phyloP scores from a whole-genome alignment of 1,284 basidiomycete genomes.

The Melampsora larici-populina region DNA sequence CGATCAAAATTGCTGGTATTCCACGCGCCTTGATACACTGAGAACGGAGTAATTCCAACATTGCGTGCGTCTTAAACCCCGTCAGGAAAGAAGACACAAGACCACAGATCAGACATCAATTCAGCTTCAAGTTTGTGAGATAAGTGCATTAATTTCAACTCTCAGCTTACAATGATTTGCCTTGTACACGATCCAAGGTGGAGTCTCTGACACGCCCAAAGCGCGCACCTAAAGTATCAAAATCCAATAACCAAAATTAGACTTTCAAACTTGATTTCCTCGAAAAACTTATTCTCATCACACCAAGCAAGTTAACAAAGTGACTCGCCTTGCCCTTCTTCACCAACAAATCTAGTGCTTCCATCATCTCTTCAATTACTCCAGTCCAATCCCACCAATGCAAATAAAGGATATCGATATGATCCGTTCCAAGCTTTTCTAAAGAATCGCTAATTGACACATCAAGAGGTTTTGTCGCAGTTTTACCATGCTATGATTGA shows the following conservation, averaged over 20 bases:
- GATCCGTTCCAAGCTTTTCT: constrained; percentile 62
- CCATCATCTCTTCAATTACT: constrained; percentile 63
- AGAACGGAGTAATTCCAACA: constrained; percentile 60
- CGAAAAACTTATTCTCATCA: no score
- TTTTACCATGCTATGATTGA: neutral
- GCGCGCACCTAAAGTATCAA: constrained; percentile 55
- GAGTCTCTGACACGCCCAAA: constrained; percentile 57
- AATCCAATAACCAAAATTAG: no score
- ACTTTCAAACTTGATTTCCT: no score
- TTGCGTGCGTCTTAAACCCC: constrained; percentile 55
- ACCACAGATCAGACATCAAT: no score
- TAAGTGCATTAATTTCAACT: neutral
- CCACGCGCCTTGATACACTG: constrained; percentile 63
- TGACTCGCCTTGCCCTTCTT: constrained; percentile 54
- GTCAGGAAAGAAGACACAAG: no score
- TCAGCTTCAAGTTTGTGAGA: no score
- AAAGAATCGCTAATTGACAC: constrained; percentile 54
- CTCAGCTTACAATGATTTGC: constrained; percentile 57
- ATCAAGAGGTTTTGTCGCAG: constrained; percentile 47
- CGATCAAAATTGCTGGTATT: constrained; percentile 52
- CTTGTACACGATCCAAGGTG: constrained; percentile 61
- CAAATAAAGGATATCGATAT: constrained; percentile 59
- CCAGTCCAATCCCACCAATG: constrained; percentile 62
- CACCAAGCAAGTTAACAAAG: neutral
- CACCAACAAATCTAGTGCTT: constrained; percentile 58